Evolutionary conservation across 345 rosid species (phyloP).

Genomic region (Moricandia arvensis): DNA sequence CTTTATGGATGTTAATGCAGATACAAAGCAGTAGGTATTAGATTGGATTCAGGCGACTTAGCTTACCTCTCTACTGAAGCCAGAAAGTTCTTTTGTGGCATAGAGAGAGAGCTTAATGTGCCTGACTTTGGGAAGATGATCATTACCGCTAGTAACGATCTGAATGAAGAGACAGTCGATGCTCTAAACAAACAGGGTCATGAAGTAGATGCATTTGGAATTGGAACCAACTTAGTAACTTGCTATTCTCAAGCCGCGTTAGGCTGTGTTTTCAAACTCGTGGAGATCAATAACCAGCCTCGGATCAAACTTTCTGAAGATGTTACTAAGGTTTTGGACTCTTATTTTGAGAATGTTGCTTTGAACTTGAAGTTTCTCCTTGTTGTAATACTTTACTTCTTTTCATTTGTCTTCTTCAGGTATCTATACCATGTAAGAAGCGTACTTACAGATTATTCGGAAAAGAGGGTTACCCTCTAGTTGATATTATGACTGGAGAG

Average conservation of each 20-base stretch:
- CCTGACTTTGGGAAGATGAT: conserved; percentile 66
- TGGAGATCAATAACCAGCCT: conserved; percentile 87
- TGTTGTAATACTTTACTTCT: background rate
- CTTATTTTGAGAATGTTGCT: background rate
- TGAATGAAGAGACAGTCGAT: conserved; percentile 94
- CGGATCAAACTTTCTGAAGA: conserved; percentile 99
- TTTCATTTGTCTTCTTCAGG: conserved; percentile 39
- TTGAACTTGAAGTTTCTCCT: conserved; percentile 8
- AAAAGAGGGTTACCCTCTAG: conserved; percentile 87
- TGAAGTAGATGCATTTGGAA: conserved; percentile 90
- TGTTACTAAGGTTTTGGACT: conserved; percentile 68
- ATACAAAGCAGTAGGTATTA: conserved; percentile 83
- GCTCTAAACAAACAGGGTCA: conserved; percentile 99
- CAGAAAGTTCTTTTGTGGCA: conserved; percentile 59
- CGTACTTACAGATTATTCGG: conserved; percentile 74
- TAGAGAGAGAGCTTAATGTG: conserved; percentile 73
- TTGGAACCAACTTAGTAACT: conserved; percentile 90
- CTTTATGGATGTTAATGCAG: conserved; percentile 42
- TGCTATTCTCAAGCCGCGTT: conserved; percentile 94
- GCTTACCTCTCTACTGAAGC: conserved; percentile 82
- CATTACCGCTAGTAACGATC: conserved; percentile 93
- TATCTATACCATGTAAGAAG: conserved; percentile 93
- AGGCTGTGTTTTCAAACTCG: conserved; percentile 98
- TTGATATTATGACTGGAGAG: conserved; percentile 94
- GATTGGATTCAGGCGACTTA: conserved; percentile 95